phyloP scores from a whole-genome alignment of 306 rosid genomes.

The Lupinus albus region DNA sequence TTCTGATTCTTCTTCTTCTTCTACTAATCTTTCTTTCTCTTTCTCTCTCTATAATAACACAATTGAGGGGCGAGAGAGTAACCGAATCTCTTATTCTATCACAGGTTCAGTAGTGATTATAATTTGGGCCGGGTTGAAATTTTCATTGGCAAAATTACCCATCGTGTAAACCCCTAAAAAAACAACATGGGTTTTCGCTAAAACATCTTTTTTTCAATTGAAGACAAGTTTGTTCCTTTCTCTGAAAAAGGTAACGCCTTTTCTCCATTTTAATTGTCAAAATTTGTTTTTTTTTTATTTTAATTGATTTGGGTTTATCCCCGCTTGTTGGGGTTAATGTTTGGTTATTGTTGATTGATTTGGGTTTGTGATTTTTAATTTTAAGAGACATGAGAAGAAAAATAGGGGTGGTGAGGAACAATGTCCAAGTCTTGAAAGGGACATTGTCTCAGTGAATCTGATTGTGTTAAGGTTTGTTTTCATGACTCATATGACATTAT shows the following conservation, averaged over 20 bases:
- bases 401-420: too few relatives aligned
- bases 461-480: too few relatives aligned
- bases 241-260: neutral
- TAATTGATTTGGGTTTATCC: too few relatives aligned
- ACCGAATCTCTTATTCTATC: too few relatives aligned
- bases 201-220: neutral
- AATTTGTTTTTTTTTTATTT: neutral
- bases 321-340: too few relatives aligned
- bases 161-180: neutral
- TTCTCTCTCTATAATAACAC: neutral
- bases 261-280: neutral
- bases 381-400: too few relatives aligned
- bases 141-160: slow-evolving; percentile 8
- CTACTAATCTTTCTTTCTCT: neutral
- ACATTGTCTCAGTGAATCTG: too few relatives aligned
- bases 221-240: neutral
- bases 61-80: neutral
- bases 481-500: too few relatives aligned
- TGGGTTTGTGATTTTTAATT: too few relatives aligned
- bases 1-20: neutral
- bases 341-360: slow-evolving; percentile 6
- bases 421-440: too few relatives aligned
- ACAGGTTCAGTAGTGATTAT: neutral
- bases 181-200: neutral
- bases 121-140: slow-evolving; percentile 21